Conservation (phyloP, 768 basidiomycete genomes). For the Psilocybe cubensis region DNA sequence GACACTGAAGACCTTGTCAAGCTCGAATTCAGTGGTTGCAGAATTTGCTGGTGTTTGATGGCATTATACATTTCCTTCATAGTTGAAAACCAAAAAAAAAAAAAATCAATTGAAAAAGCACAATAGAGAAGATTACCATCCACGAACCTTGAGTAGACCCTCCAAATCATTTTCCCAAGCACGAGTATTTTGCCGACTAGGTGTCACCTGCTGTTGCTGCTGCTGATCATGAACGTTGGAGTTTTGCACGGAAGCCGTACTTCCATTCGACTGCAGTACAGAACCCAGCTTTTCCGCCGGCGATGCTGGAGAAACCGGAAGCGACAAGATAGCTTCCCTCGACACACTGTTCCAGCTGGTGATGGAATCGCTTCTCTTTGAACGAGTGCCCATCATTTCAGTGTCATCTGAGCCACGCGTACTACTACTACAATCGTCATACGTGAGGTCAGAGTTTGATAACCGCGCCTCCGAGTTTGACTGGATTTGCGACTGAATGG, state of each 20-base stretch:
- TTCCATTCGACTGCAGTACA: conserved; percentile 43
- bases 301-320: conserved; percentile 36
- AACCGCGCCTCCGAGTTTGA: conserved; percentile 48
- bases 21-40: conserved; percentile 71
- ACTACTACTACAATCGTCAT: conserved; percentile 68
- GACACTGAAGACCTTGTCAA: conserved; percentile 52
- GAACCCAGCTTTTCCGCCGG: conserved; percentile 27
- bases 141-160: conserved; percentile 73
- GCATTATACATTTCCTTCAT: conserved; percentile 95
- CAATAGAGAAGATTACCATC: background rate
- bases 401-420: conserved; percentile 62
- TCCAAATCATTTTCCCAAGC: conserved; percentile 91
- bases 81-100: too few relatives aligned
- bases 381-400: conserved; percentile 50
- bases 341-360: conserved; percentile 85
- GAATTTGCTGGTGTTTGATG: conserved; percentile 88
- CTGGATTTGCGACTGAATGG: conserved; percentile 80
- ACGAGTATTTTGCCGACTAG: conserved; percentile 47
- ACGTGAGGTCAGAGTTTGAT: conserved; percentile 65
- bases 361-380: conserved; percentile 82
- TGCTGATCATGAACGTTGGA: conserved; percentile 40
- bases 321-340: conserved; percentile 54
- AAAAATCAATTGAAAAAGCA: background rate
- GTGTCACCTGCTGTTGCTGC: conserved; percentile 14
- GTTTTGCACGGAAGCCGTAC: conserved; percentile 48